Percentiles rank a stretch among this genome's conserved stretches.
These are phyloP conservation scores for Dysphania ambrosioides DNA, from an alignment of 148 eudicot genomes.

Conservation along the genomic window DNA sequence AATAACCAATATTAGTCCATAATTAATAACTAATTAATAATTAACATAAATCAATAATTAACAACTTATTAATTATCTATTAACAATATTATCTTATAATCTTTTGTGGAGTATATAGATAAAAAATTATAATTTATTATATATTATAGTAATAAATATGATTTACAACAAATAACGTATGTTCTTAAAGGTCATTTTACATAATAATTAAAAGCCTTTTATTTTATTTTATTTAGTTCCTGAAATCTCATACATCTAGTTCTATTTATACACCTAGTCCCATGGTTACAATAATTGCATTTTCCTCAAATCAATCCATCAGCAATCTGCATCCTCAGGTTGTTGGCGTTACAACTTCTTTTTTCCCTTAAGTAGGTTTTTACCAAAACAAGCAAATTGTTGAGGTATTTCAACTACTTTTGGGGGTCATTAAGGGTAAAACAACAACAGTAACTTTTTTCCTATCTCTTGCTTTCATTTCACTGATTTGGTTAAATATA, in stretches of 20 bases:
- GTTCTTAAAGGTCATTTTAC: too few species aligned
- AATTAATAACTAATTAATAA: too few species aligned
- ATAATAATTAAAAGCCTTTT: too few species aligned
- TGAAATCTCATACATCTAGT: background rate
- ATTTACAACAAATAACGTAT: too few species aligned
- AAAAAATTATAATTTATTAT: too few species aligned
- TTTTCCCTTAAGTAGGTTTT: conserved; percentile 8
- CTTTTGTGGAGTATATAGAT: too few species aligned
- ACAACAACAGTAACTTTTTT: background rate
- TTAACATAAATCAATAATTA: too few species aligned
- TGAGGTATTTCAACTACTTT: conserved; percentile 3
- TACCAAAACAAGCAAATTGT: conserved; percentile 17
- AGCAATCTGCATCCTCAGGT: background rate
- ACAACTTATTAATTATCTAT: too few species aligned
- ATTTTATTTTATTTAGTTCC: too few species aligned
- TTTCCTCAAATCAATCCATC: conserved; percentile 1
- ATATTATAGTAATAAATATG: too few species aligned
- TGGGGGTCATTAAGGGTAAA: background rate
- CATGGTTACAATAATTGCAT: conserved; percentile 11
- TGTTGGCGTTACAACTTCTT: background rate
- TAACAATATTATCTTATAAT: too few species aligned
- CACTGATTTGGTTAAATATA: background rate
- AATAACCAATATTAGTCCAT: too few species aligned
- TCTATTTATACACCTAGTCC: conserved; percentile 24
- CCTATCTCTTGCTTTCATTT: background rate